Base-by-base conservation (phyloP, 2,329 filamentous ascomycete genomes). In the Diplodia mutila region DNA sequence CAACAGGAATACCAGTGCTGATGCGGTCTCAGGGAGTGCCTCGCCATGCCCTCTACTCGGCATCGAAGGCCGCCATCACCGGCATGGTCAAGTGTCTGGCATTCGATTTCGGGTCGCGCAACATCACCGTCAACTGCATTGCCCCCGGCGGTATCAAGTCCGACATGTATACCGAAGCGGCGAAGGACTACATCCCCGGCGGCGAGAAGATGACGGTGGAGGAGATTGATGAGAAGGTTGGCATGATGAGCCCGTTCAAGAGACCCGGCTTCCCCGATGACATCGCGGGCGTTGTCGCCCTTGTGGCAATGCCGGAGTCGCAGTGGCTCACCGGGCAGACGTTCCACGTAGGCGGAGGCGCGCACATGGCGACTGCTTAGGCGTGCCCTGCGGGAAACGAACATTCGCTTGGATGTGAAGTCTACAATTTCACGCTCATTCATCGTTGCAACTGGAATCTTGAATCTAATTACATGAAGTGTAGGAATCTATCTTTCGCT, bases 71-170 rank as follows among this genome's bases (percentile, higher is more conserved):
- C 12, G 54, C 65, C 11, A 29, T 67, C 39, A 51, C 42, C 8
- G 65, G 53, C 23, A 61, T 67, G 53, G 25, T 51, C 21, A 61
- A 61, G n/a, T 61, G 54, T n/a, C 46, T 67, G 11, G 65, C 65
- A 8, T 67, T n/a, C 27, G 65, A 67, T 14, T 69, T 69, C 39
- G 66, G 67, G 1, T 3, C 29, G 5, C 85, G 88, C 74, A 92
- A 93, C 1, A 85, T 97, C 70, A 92, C 86, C 0, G 93, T 97
- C 51, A 97, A 97, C 78, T 91, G 91, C 11, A 92, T 97, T 74
- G 93, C 93, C 1, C 93, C 93, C 0, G 93, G 93, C 0, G 97
- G 97, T 78, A 91, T 97, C 72, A 91, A 87, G 61, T 97, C 93
- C n/a, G 93, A 97, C 69, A 97, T 97, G 94, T 61, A 61, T 9